Base-by-base conservation (phyloP, 192 early-diverging fungal genomes). In the Pilobolus umbonatus region DNA sequence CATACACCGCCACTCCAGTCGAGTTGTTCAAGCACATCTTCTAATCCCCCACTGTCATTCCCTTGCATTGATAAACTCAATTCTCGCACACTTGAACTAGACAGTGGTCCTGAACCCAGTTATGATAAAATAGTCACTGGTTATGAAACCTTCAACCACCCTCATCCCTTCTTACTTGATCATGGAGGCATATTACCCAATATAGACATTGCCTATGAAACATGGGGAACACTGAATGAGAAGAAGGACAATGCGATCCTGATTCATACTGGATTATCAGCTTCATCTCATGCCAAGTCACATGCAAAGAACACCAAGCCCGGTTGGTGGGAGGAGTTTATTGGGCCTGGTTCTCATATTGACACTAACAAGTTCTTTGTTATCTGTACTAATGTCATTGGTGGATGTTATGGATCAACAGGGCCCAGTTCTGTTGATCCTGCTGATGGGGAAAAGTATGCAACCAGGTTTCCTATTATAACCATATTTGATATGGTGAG, bases 241-340 rank as follows among this genome's bases (percentile, higher is more conserved):
- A 77, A 78, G 34, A 83, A 77, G 46, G 77, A 77, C 64, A 98
- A 98, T 68, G 93, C 76, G 2, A 95, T 98, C 52, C 72, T 98
- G 53, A 77, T 98, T 31, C 92, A 94, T 71, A 97, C 94, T n/a
- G 96, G 95, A 48, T 76, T 98, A 10, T 92, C 89, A 15, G 96
- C 84, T 30, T 88, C 85, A 57, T 88, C 86, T 21, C 96, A 98
- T 58, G 96, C 96, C 39, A 93, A 87, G 66, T 92, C 88, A 53
- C 92, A 95, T 58, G 75, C 65, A 11, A 72, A 77, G 15, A 96
- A 98, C 76, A 62, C 54, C 25, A 72, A 80, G 8, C 80, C 84
- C 12, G 96, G 96, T 45, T 98, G 96, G 96, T 98, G 96, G 96
- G 94, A 98, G 62, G 85, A 86, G 62, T 98, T 96, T 61, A 98